These are phyloP conservation scores for Pisolithus microcarpus DNA, from an alignment of 768 basidiomycete species.

Conservation along the genomic window DNA sequence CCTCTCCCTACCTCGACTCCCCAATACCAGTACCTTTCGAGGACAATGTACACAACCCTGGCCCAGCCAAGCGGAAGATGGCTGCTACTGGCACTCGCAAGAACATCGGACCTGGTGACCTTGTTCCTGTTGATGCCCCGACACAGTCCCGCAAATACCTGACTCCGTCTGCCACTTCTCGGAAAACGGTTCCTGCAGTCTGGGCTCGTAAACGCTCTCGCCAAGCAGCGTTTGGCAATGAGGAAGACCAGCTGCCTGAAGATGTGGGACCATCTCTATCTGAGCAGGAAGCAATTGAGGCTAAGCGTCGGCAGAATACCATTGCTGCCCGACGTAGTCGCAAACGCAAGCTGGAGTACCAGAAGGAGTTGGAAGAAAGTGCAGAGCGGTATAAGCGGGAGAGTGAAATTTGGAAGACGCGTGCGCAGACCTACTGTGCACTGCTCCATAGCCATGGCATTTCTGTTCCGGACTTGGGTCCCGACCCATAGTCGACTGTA, in stretches of 20 bases:
- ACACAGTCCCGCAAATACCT: conserved; percentile 73
- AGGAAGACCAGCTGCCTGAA: conserved; percentile 45
- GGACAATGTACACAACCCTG: conserved; percentile 11
- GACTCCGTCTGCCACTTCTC: conserved; percentile 66
- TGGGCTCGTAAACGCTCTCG: conserved; percentile 60
- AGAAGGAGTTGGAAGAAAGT: conserved; percentile 54
- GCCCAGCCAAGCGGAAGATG: conserved; percentile 26
- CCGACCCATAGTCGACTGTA: conserved; percentile 17
- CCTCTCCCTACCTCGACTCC: conserved; percentile 41
- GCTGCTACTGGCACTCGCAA: conserved; percentile 63
- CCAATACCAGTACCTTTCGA: conserved; percentile 25
- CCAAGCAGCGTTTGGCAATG: conserved; percentile 40
- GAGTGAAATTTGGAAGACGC: conserved; percentile 55
- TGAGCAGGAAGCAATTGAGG: conserved; percentile 63
- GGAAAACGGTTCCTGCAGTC: conserved; percentile 69
- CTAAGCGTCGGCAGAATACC: conserved; percentile 79
- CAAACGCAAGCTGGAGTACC: conserved; percentile 64
- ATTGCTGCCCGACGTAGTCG: conserved; percentile 77
- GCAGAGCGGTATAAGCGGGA: conserved; percentile 49
- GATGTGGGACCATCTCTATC: conserved; percentile 39
- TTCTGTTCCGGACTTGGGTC: conserved; percentile 43
- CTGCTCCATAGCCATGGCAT: conserved; percentile 52
- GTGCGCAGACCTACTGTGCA: conserved; percentile 41
- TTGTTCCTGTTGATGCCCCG: conserved; percentile 71
- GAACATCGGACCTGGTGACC: conserved; percentile 54